Base-by-base conservation (phyloP, 345 rosid species). In the Bretschneidera sinensis region DNA sequence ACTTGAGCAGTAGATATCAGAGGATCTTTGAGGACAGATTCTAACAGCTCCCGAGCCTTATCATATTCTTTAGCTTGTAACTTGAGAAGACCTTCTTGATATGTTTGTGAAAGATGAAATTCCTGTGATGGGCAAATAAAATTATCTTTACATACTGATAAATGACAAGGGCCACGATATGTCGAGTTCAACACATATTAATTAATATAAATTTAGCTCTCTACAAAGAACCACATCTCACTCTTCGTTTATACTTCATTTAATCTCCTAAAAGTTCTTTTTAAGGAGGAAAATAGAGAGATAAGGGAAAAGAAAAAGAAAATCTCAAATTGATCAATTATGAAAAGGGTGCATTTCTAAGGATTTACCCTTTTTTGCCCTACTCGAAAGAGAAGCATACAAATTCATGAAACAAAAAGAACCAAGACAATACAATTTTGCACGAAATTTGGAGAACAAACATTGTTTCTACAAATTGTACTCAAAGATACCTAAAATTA, bases 81-180 rank as follows among this genome's bases (percentile, higher is more conserved):
- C 76, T 88, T 85, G 67, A 81, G 83, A 68, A 94, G 96, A 54
- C 99, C 97, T 6, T 90, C 92, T 49, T 90, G 92, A 61, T 94
- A 90, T 52, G 85, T 81, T 71, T 94, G 97, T 13, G 96, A 82
- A 56, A 94, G 84, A 81, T 85, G 91, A 81, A 86, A 90, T 75
- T 94, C 99, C 99, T 94, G 81, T 56, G 43, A 48, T 52, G 57
- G 61, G 20, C 24, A 59, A 57, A 11, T 39, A 39, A 11, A 7
- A 39, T n/a, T n/a, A n/a, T n/a, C n/a, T n/a, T n/a, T n/a, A 9
- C 4, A 31, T 31, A 31, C 35, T 31, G 9, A 31, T 31, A 31
- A 31, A 31, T 31, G 9, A 31, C n/a, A n/a, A n/a, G n/a, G n/a
- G n/a, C n/a, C n/a, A n/a, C n/a, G n/a, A n/a, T n/a, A n/a, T n/a